Evolutionary conservation across 2,329 filamentous ascomycete genomes (phyloP).

Genomic region (Nigrospora osmanthi): DNA sequence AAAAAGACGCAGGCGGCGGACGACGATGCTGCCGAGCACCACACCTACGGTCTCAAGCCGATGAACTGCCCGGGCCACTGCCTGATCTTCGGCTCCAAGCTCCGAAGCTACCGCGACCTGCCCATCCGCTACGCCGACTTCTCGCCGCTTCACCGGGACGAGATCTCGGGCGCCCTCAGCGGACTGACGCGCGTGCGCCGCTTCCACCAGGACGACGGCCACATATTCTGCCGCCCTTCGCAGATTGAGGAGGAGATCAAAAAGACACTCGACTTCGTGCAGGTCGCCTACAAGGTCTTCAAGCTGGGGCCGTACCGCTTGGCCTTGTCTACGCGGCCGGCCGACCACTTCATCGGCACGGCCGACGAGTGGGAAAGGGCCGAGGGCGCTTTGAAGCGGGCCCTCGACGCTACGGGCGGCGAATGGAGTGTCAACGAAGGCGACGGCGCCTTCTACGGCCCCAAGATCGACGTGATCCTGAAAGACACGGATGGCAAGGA

Average conservation of each 20-base stretch:
- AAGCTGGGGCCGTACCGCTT: constrained; percentile 68
- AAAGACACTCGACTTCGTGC: constrained; percentile 35
- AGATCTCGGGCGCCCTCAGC: constrained; percentile 83
- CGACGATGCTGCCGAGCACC: constrained; percentile 17
- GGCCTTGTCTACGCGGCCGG: constrained; percentile 70
- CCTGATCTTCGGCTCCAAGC: constrained; percentile 75
- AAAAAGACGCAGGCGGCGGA: constrained; percentile 30
- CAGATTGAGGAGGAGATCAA: constrained; percentile 55
- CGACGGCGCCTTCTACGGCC: constrained; percentile 85
- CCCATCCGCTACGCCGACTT: constrained; percentile 94
- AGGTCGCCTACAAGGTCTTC: constrained; percentile 44
- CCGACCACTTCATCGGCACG: constrained; percentile 70
- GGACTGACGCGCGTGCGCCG: constrained; percentile 87
- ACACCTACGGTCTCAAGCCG: constrained; percentile 65
- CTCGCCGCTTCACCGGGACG: constrained; percentile 90
- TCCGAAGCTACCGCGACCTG: constrained; percentile 81
- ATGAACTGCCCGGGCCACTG: constrained; percentile 99
- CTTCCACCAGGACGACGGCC: constrained; percentile 94
- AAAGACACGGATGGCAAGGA: constrained; percentile 76
- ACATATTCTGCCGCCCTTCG: constrained; percentile 75
- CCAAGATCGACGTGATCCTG: constrained; percentile 83
- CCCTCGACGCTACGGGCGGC: constrained; percentile 55
- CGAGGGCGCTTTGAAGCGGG: constrained; percentile 56
- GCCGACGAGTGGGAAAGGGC: constrained; percentile 59
- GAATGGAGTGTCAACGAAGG: constrained; percentile 70